Conservation (phyloP, 2,329 filamentous ascomycete species). For the Tolypocladium guangdongense region DNA sequence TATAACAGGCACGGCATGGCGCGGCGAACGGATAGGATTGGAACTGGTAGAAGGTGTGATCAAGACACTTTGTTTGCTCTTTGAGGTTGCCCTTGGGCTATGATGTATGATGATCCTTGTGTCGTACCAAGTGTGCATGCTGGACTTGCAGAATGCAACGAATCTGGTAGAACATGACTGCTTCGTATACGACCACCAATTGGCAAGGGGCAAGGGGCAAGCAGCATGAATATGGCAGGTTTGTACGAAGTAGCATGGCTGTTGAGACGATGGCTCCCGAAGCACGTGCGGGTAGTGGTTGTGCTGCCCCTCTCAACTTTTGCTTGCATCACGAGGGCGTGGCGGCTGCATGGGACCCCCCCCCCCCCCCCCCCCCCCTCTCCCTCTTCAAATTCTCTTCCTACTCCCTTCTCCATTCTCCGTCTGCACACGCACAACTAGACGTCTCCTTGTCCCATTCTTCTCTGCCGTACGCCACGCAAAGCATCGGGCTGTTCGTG, state of each 20-base stretch:
- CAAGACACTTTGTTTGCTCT: not conserved
- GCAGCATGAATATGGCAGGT: too few relatives aligned
- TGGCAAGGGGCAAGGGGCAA: too few relatives aligned
- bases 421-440: not conserved
- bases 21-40: constrained; percentile 5
- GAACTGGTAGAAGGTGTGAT: not conserved
- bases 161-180: not conserved
- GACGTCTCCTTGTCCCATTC: not conserved
- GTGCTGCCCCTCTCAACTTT: not conserved
- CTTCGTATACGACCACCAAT: too few relatives aligned
- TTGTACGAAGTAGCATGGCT: not conserved
- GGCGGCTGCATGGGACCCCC: not conserved
- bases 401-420: not conserved
- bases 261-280: not conserved
- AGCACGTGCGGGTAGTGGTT: not conserved
- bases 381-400: not conserved
- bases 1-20: constrained; percentile 12
- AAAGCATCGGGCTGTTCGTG: not conserved
- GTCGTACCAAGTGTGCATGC: too few relatives aligned
- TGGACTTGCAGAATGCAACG: not conserved
- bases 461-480: not conserved
- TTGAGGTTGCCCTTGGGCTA: not conserved
- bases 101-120: too few relatives aligned
- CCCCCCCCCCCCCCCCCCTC: constrained; percentile 4
- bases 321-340: constrained; percentile 1